phyloP scores from a whole-genome alignment of 2,329 filamentous ascomycete genomes.

The Tympanopsis confertula region DNA sequence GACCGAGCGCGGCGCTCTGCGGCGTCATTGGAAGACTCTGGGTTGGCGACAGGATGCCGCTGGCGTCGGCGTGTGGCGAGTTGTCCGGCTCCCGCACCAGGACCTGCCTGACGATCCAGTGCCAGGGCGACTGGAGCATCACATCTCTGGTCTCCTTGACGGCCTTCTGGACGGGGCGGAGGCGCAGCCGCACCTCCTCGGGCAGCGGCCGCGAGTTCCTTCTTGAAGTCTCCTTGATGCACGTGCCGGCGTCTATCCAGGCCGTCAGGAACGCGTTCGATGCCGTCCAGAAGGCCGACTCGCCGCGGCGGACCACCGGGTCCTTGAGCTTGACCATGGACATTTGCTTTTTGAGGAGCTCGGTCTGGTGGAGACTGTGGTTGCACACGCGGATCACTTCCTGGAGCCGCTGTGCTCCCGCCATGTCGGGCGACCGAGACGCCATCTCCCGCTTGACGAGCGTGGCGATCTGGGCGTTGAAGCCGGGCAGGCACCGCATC shows the following conservation, averaged over 20 bases:
- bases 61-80: constrained; percentile 19
- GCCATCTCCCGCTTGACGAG: constrained; percentile 53
- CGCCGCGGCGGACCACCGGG: constrained; percentile 52
- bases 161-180: constrained; percentile 71
- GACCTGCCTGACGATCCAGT: constrained; percentile 9
- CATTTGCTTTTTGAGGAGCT: constrained; percentile 61
- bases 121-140: neutral
- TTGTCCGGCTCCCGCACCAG: constrained; percentile 8
- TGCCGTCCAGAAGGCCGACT: constrained; percentile 51
- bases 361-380: constrained; percentile 61
- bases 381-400: constrained; percentile 61
- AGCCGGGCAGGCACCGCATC: constrained; percentile 58
- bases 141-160: constrained; percentile 57
- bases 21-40: constrained; percentile 66
- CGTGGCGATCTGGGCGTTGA: constrained; percentile 53
- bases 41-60: constrained; percentile 16
- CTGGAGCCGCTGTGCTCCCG: constrained; percentile 54
- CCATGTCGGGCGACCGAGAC: constrained; percentile 41
- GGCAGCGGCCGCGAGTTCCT: constrained; percentile 37
- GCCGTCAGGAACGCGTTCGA: constrained; percentile 65
- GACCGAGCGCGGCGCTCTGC: constrained; percentile 79
- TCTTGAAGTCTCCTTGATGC: constrained; percentile 38
- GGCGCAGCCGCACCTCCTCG: constrained; percentile 58
- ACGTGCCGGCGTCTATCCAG: constrained; percentile 54
- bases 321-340: constrained; percentile 77